phyloP scores from a whole-genome alignment of 768 basidiomycete species.

The Chalciporus chontae region DNA sequence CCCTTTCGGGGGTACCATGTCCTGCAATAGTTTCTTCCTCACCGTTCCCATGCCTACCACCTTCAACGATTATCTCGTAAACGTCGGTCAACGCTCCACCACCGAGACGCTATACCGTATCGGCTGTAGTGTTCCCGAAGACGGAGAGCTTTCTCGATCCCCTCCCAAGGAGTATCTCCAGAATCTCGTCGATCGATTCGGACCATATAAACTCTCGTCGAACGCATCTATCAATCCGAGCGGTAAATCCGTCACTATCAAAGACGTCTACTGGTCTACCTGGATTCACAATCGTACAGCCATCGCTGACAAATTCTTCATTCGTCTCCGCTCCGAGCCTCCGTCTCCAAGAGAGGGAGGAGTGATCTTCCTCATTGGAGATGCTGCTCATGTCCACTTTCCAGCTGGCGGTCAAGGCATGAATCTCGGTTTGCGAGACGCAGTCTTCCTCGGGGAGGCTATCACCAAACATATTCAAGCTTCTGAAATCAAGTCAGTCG shows the following conservation, averaged over 20 bases:
- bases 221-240: conserved; percentile 32
- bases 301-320: conserved; percentile 40
- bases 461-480: conserved; percentile 36
- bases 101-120: conserved; percentile 34
- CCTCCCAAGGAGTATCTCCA: conserved; percentile 41
- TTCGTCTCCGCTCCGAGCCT: conserved; percentile 21
- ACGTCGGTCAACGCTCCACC: conserved; percentile 1
- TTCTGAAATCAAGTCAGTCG: conserved; percentile 3
- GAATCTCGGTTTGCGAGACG: conserved; percentile 56
- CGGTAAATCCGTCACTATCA: conserved; percentile 30
- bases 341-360: conserved; percentile 8
- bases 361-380: conserved; percentile 35
- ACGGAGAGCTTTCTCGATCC: conserved; percentile 33
- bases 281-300: conserved; percentile 47
- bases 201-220: conserved; percentile 34
- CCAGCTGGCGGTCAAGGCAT: conserved; percentile 58
- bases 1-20: background rate
- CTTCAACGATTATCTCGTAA: conserved; percentile 14
- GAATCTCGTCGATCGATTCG: conserved; percentile 37
- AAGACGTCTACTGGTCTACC: conserved; percentile 42
- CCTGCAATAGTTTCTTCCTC: conserved; percentile 32
- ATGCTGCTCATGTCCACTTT: conserved; percentile 53
- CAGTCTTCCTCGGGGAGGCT: conserved; percentile 41
- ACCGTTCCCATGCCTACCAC: conserved; percentile 32
- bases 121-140: conserved; percentile 35